Evolutionary conservation across 345 rosid genomes (phyloP).

Genomic region (Populus alba): DNA sequence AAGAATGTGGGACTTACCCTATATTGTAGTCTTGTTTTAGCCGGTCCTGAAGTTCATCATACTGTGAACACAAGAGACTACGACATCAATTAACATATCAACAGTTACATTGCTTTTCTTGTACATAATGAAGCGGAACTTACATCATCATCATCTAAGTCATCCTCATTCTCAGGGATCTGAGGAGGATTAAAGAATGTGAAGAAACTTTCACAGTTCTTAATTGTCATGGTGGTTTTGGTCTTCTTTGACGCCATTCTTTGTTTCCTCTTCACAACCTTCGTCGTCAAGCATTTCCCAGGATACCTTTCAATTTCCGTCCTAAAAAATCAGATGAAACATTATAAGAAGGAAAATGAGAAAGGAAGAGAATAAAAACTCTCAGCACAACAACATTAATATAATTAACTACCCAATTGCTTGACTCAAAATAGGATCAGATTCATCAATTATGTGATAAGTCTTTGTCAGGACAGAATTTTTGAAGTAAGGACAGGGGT

Average conservation of each 20-base stretch:
- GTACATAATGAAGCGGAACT: not conserved
- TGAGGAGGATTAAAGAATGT: slow-evolving; percentile 19
- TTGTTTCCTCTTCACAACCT: slow-evolving; percentile 25
- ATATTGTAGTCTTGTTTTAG: slow-evolving; percentile 19
- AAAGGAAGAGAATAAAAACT: not conserved
- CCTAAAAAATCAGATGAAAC: not conserved
- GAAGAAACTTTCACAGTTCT: slow-evolving; percentile 20
- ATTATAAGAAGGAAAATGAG: not conserved
- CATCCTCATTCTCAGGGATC: slow-evolving; percentile 15
- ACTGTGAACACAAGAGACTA: not conserved
- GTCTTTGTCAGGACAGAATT: slow-evolving; percentile 27
- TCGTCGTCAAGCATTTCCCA: slow-evolving; percentile 26
- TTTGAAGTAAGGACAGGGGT: slow-evolving; percentile 31
- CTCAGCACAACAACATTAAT: not conserved
- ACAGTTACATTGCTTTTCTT: not conserved
- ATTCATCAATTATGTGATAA: slow-evolving; percentile 31
- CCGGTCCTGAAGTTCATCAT: slow-evolving; percentile 19
- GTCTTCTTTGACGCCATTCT: slow-evolving; percentile 20
- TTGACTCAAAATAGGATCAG: slow-evolving; percentile 23
- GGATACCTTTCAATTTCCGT: slow-evolving; percentile 24
- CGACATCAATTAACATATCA: not conserved
- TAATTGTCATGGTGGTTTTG: slow-evolving; percentile 5
- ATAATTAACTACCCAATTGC: slow-evolving; percentile 20
- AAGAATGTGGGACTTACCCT: slow-evolving; percentile 9
- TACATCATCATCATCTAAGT: slow-evolving; percentile 21